These are phyloP conservation scores for Corylus heterophylla DNA, from an alignment of 306 rosid species.

Conservation along the genomic window DNA sequence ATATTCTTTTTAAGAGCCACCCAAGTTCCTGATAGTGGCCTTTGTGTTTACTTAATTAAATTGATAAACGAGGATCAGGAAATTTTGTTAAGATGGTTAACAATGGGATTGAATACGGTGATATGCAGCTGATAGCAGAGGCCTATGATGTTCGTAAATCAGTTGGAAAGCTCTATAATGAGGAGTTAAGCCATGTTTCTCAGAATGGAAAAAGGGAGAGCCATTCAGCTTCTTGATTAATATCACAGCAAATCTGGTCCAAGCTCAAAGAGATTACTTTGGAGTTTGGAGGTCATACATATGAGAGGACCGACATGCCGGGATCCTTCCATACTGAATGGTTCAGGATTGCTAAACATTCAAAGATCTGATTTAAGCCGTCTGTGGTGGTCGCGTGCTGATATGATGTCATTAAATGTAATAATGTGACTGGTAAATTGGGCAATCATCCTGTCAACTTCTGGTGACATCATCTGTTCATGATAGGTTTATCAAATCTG, in stretches of 20 bases:
- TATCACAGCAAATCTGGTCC: slow-evolving; percentile 45
- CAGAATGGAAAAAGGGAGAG: slow-evolving; percentile 44
- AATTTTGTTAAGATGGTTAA: slow-evolving; percentile 43
- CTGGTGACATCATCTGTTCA: neutral
- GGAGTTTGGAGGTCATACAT: slow-evolving; percentile 48
- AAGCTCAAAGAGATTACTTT: slow-evolving; percentile 45
- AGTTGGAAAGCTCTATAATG: slow-evolving; percentile 39
- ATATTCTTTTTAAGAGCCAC: slow-evolving; percentile 45
- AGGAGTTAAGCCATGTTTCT: slow-evolving; percentile 39
- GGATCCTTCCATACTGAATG: slow-evolving; percentile 45
- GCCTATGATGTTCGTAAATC: slow-evolving; percentile 42
- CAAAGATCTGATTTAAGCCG: slow-evolving; percentile 20
- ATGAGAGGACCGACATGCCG: slow-evolving; percentile 35
- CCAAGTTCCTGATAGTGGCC: slow-evolving; percentile 47
- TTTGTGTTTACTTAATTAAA: slow-evolving; percentile 37
- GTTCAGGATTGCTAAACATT: slow-evolving; percentile 43
- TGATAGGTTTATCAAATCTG: neutral
- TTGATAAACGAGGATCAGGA: slow-evolving; percentile 39
- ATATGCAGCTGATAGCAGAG: slow-evolving; percentile 46
- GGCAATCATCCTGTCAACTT: neutral
- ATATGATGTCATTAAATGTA: neutral
- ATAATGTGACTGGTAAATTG: slow-evolving; percentile 1
- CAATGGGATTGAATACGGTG: slow-evolving; percentile 43
- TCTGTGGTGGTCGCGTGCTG: slow-evolving; percentile 8
- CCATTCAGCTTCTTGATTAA: slow-evolving; percentile 44